These are phyloP conservation scores for Colletotrichum plurivorum DNA, from an alignment of 2,329 filamentous ascomycete species.

Conservation along the genomic window DNA sequence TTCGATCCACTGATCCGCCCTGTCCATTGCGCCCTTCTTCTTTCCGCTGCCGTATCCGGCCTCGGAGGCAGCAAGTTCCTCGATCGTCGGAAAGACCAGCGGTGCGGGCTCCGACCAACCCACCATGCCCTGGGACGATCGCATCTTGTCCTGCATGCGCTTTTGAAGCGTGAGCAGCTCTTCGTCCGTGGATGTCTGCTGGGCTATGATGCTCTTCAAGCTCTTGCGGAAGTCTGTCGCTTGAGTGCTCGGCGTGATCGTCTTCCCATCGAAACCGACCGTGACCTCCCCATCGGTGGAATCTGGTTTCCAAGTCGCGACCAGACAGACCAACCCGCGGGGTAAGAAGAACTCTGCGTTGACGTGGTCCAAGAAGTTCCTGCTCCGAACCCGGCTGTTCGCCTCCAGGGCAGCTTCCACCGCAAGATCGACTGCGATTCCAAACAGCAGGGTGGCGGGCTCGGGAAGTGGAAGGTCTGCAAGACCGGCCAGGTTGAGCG, in stretches of 20 bases:
- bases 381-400: constrained; percentile 58
- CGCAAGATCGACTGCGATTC: constrained; percentile 58
- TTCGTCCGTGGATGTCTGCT: neutral
- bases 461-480: constrained; percentile 55
- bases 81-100: constrained; percentile 58
- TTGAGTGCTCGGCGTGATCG: rapidly evolving
- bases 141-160: constrained; percentile 30
- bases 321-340: constrained; percentile 62
- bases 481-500: constrained; percentile 57
- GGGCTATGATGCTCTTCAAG: neutral
- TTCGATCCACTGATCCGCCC: constrained; percentile 43
- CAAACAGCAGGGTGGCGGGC: constrained; percentile 58
- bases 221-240: neutral
- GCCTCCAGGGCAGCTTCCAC: constrained; percentile 58
- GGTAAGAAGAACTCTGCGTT: constrained; percentile 72
- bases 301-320: constrained; percentile 68
- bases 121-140: constrained; percentile 51
- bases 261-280: constrained; percentile 49
- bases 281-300: constrained; percentile 41
- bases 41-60: constrained; percentile 39
- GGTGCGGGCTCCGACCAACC: constrained; percentile 62
- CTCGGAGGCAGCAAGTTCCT: neutral
- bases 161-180: neutral
- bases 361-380: constrained; percentile 68
- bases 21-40: constrained; percentile 41